phyloP scores from a whole-genome alignment of 129 eudicot genomes.

The Arctium minus region DNA sequence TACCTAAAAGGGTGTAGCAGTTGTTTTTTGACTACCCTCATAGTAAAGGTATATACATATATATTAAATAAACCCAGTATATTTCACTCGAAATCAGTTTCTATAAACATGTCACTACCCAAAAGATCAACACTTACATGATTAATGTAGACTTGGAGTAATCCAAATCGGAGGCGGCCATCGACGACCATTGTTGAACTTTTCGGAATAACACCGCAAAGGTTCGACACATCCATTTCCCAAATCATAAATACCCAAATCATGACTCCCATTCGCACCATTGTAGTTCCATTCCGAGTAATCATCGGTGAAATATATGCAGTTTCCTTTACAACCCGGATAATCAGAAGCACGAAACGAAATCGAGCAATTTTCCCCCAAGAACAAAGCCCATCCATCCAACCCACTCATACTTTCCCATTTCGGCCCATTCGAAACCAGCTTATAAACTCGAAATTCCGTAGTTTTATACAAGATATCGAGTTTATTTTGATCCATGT shows the following conservation, averaged over 20 bases:
- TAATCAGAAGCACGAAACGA: slow-evolving; percentile 54
- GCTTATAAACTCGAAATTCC: slow-evolving; percentile 57
- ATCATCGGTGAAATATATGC: slow-evolving; percentile 79
- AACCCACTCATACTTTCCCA: slow-evolving; percentile 53
- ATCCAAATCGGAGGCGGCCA: slow-evolving; percentile 87
- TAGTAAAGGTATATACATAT: neutral
- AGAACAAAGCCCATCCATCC: slow-evolving; percentile 50
- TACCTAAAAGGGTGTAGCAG: neutral
- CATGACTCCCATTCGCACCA: slow-evolving; percentile 63
- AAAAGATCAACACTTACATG: slow-evolving; percentile 26
- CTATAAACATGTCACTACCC: too few relatives aligned
- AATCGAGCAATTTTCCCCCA: slow-evolving; percentile 76
- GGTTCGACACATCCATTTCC: slow-evolving; percentile 50
- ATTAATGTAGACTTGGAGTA: slow-evolving; percentile 60
- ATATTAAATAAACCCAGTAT: neutral
- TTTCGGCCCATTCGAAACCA: slow-evolving; percentile 28
- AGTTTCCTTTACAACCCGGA: slow-evolving; percentile 56
- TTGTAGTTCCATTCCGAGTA: slow-evolving; percentile 60
- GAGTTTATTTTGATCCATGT: slow-evolving; percentile 41
- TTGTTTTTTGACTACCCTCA: neutral
- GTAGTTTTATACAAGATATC: slow-evolving; percentile 49
- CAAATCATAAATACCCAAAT: slow-evolving; percentile 68
- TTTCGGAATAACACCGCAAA: slow-evolving; percentile 51
- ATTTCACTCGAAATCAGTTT: neutral
- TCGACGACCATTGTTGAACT: slow-evolving; percentile 37